A percentile compares a stretch with the other conserved stretches of the same genome.
Evolutionary conservation across 176 grass and related monocot species (phyloP).

Genomic region (Oryza brachyantha): DNA sequence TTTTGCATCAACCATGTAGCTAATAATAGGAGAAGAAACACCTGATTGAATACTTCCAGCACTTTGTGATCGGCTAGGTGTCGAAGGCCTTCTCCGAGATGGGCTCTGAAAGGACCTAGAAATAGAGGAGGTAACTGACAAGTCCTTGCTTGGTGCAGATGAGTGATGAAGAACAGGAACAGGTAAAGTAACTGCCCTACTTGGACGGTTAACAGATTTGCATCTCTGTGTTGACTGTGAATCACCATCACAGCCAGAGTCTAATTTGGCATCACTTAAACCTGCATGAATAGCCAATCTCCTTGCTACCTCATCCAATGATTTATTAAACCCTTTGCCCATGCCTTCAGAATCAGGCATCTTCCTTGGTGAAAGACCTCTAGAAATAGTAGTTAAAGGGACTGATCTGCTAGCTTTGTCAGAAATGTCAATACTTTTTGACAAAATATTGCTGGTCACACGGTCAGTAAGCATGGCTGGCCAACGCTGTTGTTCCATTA

Average conservation of each 20-base stretch:
- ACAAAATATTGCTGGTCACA: conserved; percentile 40
- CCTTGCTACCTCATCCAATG: conserved; percentile 50
- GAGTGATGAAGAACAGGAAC: conserved; percentile 42
- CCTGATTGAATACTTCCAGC: conserved; percentile 33
- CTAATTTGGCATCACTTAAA: conserved; percentile 33
- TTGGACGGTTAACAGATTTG: conserved; percentile 42
- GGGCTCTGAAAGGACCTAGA: conserved; percentile 53
- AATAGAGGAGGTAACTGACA: conserved; percentile 25
- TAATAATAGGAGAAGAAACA: conserved; percentile 33
- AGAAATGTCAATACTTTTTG: conserved; percentile 40
- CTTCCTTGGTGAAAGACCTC: conserved; percentile 55
- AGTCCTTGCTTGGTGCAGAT: conserved; percentile 55
- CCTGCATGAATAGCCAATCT: conserved; percentile 47
- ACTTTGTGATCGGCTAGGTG: conserved; percentile 60
- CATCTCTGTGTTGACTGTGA: conserved; percentile 46
- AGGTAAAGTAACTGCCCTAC: conserved; percentile 45
- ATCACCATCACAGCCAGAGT: conserved; percentile 26
- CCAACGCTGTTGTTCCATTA: conserved; percentile 61
- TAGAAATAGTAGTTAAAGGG: conserved; percentile 37
- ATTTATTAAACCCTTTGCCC: conserved; percentile 32
- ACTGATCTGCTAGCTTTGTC: conserved; percentile 43
- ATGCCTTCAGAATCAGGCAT: conserved; percentile 24
- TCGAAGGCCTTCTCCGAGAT: conserved; percentile 54
- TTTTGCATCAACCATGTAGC: conserved; percentile 51
- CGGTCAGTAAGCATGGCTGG: conserved; percentile 52